These are phyloP conservation scores for Gossypium trilobum DNA, from an alignment of 441 rosid species.

Conservation along the genomic window DNA sequence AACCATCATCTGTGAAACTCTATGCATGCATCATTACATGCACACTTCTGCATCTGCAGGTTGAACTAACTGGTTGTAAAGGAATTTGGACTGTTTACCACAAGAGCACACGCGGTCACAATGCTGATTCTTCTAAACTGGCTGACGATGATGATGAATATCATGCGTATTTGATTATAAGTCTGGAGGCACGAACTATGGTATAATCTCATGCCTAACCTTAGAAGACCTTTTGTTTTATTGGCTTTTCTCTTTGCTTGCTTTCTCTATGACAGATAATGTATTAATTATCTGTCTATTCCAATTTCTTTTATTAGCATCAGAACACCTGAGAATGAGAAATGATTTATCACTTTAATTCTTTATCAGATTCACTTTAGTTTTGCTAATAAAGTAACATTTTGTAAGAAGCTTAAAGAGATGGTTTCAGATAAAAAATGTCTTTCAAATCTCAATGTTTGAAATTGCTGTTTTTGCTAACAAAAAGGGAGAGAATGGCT, in stretches of 20 bases:
- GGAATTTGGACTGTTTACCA: constrained; percentile 99
- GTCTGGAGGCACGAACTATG: constrained; percentile 92
- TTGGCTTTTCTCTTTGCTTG: not conserved
- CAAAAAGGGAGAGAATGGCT: not conserved
- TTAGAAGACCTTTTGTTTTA: not conserved
- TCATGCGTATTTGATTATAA: constrained; percentile 97
- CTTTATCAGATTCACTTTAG: not conserved
- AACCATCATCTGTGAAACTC: not conserved
- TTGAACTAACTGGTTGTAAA: constrained; percentile 90
- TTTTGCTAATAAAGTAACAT: not conserved
- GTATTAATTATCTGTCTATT: not conserved
- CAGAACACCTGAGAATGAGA: constrained; percentile 7
- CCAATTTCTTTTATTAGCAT: not conserved
- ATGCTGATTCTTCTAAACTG: constrained; percentile 62
- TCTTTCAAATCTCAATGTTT: not conserved
- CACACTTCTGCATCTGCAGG: constrained; percentile 37
- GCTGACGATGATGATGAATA: constrained; percentile 72
- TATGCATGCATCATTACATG: not conserved
- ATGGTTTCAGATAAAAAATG: not conserved
- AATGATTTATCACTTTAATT: not conserved
- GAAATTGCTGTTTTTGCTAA: not conserved
- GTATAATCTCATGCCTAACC: constrained; percentile 32
- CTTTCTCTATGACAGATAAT: not conserved
- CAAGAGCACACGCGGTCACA: constrained; percentile 72
- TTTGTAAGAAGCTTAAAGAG: not conserved